phyloP scores from a whole-genome alignment of 768 basidiomycete genomes.

The Tulasnella sp. region DNA sequence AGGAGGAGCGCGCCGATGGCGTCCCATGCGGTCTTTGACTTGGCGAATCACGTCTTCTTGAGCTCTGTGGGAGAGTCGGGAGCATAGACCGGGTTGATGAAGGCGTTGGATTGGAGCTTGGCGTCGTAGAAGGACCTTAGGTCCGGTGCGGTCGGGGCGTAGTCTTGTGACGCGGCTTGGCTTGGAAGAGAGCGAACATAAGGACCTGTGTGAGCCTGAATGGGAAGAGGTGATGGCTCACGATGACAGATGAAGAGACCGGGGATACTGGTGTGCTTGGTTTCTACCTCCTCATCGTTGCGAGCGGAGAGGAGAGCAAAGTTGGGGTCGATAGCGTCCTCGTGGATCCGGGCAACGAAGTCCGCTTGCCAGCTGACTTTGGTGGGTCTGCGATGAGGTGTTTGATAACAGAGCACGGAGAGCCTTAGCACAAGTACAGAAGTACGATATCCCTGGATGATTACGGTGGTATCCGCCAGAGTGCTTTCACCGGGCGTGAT shows the following conservation, averaged over 20 bases:
- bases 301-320: conserved; percentile 31
- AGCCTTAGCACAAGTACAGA: background rate
- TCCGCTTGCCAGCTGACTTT: conserved; percentile 22
- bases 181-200: too few relatives aligned
- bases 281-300: conserved; percentile 35
- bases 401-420: conserved; percentile 24
- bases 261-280: conserved; percentile 26
- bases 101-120: conserved; percentile 32
- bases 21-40: conserved; percentile 30
- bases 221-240: conserved; percentile 22
- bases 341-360: conserved; percentile 33
- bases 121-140: conserved; percentile 34
- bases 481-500: conserved; percentile 27
- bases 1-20: conserved; percentile 28
- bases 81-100: conserved; percentile 32
- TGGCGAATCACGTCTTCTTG: conserved; percentile 31
- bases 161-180: conserved; percentile 32
- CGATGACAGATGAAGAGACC: conserved; percentile 30
- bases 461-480: conserved; percentile 29
- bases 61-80: conserved; percentile 27
- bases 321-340: conserved; percentile 40
- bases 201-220: too few relatives aligned
- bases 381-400: conserved; percentile 33
- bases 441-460: background rate
- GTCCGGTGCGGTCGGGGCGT: conserved; percentile 25